A percentile compares a stretch with the other conserved stretches of the same genome.
Evolutionary conservation across 352 stramenopile species (phyloP).

Genomic region (Phytophthora niederhauseri): DNA sequence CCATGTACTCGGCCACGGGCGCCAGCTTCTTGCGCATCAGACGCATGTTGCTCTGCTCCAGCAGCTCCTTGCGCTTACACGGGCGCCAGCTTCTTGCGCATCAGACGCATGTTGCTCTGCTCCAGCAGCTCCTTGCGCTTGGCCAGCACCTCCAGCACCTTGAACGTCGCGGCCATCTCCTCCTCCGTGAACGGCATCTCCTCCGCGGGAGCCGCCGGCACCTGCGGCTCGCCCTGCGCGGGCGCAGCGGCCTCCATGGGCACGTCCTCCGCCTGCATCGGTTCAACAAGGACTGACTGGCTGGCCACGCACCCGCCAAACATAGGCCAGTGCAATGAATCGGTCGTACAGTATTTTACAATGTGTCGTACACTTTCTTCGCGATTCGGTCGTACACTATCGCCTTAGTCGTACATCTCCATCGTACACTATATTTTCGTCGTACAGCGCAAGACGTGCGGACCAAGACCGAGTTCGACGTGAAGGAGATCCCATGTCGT

Average conservation of each 20-base stretch:
- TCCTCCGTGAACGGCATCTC: constrained; percentile 80
- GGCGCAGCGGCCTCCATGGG: constrained; percentile 27
- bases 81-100: constrained; percentile 83
- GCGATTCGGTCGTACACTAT: too few relatives aligned
- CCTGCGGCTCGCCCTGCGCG: constrained; percentile 9
- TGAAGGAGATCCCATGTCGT: constrained; percentile 51
- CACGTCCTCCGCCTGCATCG: constrained; percentile 48
- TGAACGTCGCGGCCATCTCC: constrained; percentile 59
- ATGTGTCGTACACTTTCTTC: too few relatives aligned
- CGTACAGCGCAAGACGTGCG: constrained; percentile 11
- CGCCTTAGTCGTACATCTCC: too few relatives aligned
- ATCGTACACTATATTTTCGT: too few relatives aligned
- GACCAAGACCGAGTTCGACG: constrained; percentile 12
- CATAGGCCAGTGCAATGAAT: not conserved
- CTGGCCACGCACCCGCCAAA: constrained; percentile 7
- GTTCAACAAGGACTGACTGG: constrained; percentile 16
- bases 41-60: constrained; percentile 82
- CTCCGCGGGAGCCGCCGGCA: constrained; percentile 21
- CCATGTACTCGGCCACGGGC: constrained; percentile 78
- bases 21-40: constrained; percentile 81
- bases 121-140: constrained; percentile 65
- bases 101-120: constrained; percentile 71
- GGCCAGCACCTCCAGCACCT: constrained; percentile 66
- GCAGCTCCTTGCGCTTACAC: constrained; percentile 58
- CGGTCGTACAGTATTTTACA: too few relatives aligned